Evolutionary conservation across 176 grass and related monocot species (phyloP).

Genomic region (Carex cristatella): DNA sequence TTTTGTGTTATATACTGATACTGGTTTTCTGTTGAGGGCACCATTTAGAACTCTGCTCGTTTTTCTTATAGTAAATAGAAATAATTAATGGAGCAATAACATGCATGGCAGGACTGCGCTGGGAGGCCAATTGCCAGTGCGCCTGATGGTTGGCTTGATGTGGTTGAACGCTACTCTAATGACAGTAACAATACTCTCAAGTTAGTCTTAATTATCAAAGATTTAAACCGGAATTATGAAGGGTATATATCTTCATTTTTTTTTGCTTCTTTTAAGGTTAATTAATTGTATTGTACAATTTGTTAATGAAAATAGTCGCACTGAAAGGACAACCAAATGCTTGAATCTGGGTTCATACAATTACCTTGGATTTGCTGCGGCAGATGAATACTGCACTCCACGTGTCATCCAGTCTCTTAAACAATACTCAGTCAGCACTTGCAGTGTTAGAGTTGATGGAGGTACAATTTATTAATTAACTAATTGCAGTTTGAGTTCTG

Average conservation of each 20-base stretch:
- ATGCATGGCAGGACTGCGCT: constrained; percentile 53
- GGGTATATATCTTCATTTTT: background rate
- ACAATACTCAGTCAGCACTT: constrained; percentile 74
- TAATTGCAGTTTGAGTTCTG: background rate
- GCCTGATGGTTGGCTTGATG: constrained; percentile 74
- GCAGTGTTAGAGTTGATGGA: constrained; percentile 65
- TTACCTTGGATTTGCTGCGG: constrained; percentile 88
- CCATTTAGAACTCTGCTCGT: too few species aligned
- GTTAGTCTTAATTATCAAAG: background rate
- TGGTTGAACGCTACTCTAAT: constrained; percentile 68
- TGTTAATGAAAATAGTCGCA: constrained; percentile 47
- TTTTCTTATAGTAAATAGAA: background rate
- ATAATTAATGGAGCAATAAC: background rate
- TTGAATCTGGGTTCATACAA: constrained; percentile 89
- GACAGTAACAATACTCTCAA: constrained; percentile 78
- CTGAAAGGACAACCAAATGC: constrained; percentile 55
- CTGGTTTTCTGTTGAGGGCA: too few species aligned
- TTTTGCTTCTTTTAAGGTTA: background rate
- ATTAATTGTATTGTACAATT: background rate
- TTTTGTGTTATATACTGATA: too few species aligned
- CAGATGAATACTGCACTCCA: constrained; percentile 83
- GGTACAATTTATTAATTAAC: constrained; percentile 28
- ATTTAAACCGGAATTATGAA: background rate
- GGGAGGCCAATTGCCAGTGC: constrained; percentile 68
- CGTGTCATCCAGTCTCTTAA: constrained; percentile 77